A percentile compares a stretch with the other conserved stretches of the same genome.
phyloP scores from a whole-genome alignment of 176 grass and related monocot species.

The Hordeum marinum region DNA sequence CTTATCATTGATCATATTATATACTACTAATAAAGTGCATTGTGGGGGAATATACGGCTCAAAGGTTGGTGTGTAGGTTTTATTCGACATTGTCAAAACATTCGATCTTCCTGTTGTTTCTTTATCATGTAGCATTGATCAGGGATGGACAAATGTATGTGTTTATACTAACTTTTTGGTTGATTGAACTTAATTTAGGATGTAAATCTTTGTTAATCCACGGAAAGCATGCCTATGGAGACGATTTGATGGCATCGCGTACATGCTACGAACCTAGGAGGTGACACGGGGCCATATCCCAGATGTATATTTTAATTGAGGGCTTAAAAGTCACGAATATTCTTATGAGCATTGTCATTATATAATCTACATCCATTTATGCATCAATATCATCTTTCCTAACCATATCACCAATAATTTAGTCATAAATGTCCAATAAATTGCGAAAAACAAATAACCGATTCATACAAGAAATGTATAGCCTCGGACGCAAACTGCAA shows the following conservation, averaged over 20 bases:
- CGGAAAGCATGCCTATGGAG: background rate
- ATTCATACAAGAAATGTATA: no score
- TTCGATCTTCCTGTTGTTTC: background rate
- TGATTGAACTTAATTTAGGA: background rate
- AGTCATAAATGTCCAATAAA: no score
- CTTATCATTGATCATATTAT: background rate
- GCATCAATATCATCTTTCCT: no score
- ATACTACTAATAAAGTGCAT: background rate
- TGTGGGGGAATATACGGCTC: background rate
- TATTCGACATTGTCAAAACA: conserved; percentile 29
- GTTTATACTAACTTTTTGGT: background rate
- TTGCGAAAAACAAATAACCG: no score
- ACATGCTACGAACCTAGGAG: background rate
- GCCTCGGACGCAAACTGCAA: no score
- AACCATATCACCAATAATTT: no score
- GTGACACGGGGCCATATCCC: background rate
- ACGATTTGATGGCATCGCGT: background rate
- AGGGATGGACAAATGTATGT: background rate
- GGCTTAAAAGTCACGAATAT: no score
- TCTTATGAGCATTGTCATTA: no score
- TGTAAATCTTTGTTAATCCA: background rate
- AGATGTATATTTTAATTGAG: background rate
- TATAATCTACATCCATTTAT: no score
- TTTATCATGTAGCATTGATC: background rate
- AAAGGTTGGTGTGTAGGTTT: background rate